Evolutionary conservation across 2,329 filamentous ascomycete genomes (phyloP), one percentile per base, ranked within the genome.

Genomic region (Rosellinia necatrix): DNA sequence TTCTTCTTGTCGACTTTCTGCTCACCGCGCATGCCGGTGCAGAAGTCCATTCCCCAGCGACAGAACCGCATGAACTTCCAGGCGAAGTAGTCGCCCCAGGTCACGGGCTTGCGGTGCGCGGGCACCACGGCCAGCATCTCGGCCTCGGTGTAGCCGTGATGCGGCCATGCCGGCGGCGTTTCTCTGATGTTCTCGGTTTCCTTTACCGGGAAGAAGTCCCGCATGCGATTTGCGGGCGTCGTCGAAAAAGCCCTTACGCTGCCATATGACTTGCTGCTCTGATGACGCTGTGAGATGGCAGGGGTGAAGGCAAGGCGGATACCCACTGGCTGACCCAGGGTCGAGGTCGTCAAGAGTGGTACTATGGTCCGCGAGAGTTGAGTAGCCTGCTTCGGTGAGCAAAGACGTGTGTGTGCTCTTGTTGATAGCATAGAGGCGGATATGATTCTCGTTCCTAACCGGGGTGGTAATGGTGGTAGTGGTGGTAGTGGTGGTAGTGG

Each of bases 21-120:
- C 27, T 84, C 86, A 64, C 91, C 89, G 32, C 71, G 74, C 74
- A 85, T 78, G 10, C 92, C 91, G 0, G 92, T 96, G 13, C 82
- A 89, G 30, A 87, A 75, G 70, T 97, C 93, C 75, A 96, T 91
- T 8, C 85, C 85, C 80, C 84, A 93, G 46, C 93, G 83, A 34
- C 92, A 81, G 19, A 92, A 63, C 6, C 90, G 85, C 44, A 97
- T 88, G 61, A 91, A 84, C 56, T 83, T 81, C 69, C 94, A 86
- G 2, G 94, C 94, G 3, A 88, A 75, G 76, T 84, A 86, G 71
- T 99, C 94, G 4, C 91, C 89, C 68, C 84, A 80, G 10, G 84
- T 88, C 66, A 85, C 81, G 1, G 89, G 85, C 63, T 87, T 73
- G 21, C 93, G 88, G 70, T 97, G 93, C 19, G 88, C 91, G 3